phyloP scores from a whole-genome alignment of 2,329 filamentous ascomycete species.

The Incumbomyces delicatus region DNA sequence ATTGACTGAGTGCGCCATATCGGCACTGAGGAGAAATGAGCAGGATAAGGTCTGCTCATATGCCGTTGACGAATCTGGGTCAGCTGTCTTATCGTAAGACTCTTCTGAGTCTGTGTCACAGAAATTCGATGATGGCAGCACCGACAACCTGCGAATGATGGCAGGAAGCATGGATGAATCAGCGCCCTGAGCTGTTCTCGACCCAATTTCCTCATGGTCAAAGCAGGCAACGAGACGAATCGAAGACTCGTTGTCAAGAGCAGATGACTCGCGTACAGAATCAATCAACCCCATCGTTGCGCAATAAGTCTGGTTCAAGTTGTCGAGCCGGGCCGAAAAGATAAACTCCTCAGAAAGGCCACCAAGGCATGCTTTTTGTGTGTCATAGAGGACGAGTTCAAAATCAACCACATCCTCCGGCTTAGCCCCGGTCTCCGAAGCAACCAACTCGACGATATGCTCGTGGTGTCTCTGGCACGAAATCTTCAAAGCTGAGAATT shows the following conservation, averaged over 20 bases:
- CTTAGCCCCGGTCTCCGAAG: slow-evolving; percentile 62
- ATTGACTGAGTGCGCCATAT: slow-evolving; percentile 95
- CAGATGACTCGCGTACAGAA: slow-evolving; percentile 54
- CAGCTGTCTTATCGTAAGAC: slow-evolving; percentile 53
- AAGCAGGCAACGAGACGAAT: slow-evolving; percentile 93
- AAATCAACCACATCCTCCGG: slow-evolving; percentile 76
- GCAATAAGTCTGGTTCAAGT: slow-evolving; percentile 94
- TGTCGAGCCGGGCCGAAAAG: slow-evolving; percentile 91
- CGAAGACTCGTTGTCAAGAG: slow-evolving; percentile 64
- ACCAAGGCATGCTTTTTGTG: slow-evolving; percentile 79
- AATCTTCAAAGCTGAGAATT: slow-evolving; percentile 65
- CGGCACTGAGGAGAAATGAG: slow-evolving; percentile 89
- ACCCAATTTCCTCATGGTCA: slow-evolving; percentile 96
- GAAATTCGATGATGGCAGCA: slow-evolving; percentile 54
- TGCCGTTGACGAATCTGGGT: slow-evolving; percentile 61
- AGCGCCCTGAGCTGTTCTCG: slow-evolving; percentile 82
- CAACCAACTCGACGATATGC: slow-evolving; percentile 74
- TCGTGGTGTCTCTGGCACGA: slow-evolving; percentile 80
- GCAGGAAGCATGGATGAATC: slow-evolving; percentile 84
- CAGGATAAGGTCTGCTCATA: slow-evolving; percentile 87
- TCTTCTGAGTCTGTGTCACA: slow-evolving; percentile 47
- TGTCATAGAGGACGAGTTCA: slow-evolving; percentile 94
- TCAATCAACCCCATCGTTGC: slow-evolving; percentile 74
- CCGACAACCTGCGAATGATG: slow-evolving; percentile 75
- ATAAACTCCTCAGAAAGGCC: slow-evolving; percentile 90